phyloP scores from a whole-genome alignment of 352 stramenopile genomes.

The Phytophthora fragariaefolia region DNA sequence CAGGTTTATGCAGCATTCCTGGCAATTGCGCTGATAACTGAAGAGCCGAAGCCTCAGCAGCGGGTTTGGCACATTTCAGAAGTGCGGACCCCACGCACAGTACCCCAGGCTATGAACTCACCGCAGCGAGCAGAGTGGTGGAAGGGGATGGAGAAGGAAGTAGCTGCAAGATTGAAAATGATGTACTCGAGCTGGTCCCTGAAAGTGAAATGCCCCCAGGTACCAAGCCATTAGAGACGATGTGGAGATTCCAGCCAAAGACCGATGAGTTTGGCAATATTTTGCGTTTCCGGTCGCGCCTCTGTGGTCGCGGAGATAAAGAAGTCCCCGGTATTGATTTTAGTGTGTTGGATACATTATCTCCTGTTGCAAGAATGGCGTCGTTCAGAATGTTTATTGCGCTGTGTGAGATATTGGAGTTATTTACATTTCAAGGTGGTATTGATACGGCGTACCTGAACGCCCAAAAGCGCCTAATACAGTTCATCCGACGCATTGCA shows the following conservation, averaged over 20 bases:
- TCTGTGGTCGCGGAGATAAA: constrained; percentile 10
- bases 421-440: constrained; percentile 3
- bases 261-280: constrained; percentile 8
- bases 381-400: constrained; percentile 9
- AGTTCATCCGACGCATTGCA: constrained; percentile 5
- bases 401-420: background rate
- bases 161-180: constrained; percentile 8
- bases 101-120: too few relatives aligned
- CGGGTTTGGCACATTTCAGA: too few relatives aligned
- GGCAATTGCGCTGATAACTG: too few relatives aligned
- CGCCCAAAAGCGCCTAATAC: background rate
- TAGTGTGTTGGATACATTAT: constrained; percentile 6
- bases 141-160: constrained; percentile 9
- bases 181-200: constrained; percentile 6
- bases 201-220: constrained; percentile 12
- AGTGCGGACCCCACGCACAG: too few relatives aligned
- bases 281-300: background rate
- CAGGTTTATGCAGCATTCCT: too few relatives aligned
- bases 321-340: constrained; percentile 13
- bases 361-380: background rate
- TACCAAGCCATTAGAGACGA: background rate
- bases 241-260: constrained; percentile 15
- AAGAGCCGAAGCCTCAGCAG: too few relatives aligned
- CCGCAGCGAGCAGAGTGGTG: too few relatives aligned
- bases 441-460: constrained; percentile 15